phyloP scores from a whole-genome alignment of 2,329 filamentous ascomycete species.

The Calonectria pseudoturangicola region DNA sequence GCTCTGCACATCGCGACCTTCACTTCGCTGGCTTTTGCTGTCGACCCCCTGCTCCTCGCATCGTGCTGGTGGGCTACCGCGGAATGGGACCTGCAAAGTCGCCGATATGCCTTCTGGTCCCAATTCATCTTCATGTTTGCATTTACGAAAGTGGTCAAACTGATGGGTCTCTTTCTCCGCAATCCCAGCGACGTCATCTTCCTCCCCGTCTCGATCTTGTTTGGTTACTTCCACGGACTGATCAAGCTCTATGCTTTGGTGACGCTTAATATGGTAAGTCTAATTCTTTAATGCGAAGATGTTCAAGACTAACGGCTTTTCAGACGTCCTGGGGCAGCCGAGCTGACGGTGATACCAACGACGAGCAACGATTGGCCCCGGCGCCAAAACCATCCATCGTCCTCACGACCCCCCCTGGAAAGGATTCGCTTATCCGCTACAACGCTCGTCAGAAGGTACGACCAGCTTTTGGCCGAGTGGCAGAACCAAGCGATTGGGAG shows the following conservation, averaged over 20 bases:
- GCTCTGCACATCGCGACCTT: constrained; percentile 94
- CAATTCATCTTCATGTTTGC: constrained; percentile 84
- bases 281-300: constrained; percentile 33
- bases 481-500: constrained; percentile 54
- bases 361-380: constrained; percentile 79
- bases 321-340: constrained; percentile 98
- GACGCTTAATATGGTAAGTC: constrained; percentile 87
- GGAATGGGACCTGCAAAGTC: constrained; percentile 72
- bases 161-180: constrained; percentile 88
- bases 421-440: constrained; percentile 67
- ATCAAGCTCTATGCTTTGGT: constrained; percentile 93
- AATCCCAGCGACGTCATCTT: constrained; percentile 88
- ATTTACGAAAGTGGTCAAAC: constrained; percentile 93
- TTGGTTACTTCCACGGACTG: constrained; percentile 93
- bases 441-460: constrained; percentile 65
- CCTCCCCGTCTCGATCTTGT: constrained; percentile 89
- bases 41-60: constrained; percentile 84
- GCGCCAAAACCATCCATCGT: constrained; percentile 64
- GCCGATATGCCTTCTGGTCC: constrained; percentile 74
- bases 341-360: constrained; percentile 91
- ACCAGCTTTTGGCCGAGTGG: constrained; percentile 51
- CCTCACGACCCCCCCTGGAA: constrained; percentile 66
- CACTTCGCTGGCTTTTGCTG: constrained; percentile 87
- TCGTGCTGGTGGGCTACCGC: constrained; percentile 82
- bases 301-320: constrained; percentile 38